Percentiles rank a stretch among this genome's conserved stretches.
phyloP scores from a whole-genome alignment of 2,329 filamentous ascomycete species.

The Phyllosticta citribraziliensis region DNA sequence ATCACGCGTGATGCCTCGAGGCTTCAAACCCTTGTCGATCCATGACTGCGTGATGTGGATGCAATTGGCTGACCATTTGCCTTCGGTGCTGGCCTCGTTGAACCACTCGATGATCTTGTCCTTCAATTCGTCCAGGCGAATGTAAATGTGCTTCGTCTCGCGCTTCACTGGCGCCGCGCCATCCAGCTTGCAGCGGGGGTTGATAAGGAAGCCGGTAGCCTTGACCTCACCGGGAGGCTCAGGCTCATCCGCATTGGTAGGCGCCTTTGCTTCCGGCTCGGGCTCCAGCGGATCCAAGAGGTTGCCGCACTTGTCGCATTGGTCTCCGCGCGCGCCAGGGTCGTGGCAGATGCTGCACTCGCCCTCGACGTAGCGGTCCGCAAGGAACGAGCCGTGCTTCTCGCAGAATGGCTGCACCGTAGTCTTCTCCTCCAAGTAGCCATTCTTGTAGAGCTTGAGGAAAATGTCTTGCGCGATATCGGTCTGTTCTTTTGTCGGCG shows the following conservation, averaged over 20 bases:
- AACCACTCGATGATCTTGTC: constrained; percentile 70
- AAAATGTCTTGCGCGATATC: constrained; percentile 92
- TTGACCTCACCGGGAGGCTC: constrained; percentile 8
- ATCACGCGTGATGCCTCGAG: constrained; percentile 84
- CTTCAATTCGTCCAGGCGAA: constrained; percentile 78
- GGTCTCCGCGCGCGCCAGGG: constrained; percentile 42
- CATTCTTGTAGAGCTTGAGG: constrained; percentile 75
- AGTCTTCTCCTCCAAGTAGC: constrained; percentile 75
- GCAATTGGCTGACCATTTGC: constrained; percentile 67
- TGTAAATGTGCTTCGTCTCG: constrained; percentile 82
- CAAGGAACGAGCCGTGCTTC: constrained; percentile 40
- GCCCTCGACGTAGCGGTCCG: constrained; percentile 65
- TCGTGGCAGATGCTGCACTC: constrained; percentile 61
- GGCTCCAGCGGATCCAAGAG: constrained; percentile 39
- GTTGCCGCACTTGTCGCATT: constrained; percentile 43
- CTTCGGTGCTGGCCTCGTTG: constrained; percentile 60
- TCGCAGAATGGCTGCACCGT: constrained; percentile 89
- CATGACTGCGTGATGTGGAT: constrained; percentile 68
- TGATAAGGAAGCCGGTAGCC: constrained; percentile 20
- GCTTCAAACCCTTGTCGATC: constrained; percentile 74
- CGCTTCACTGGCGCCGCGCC: constrained; percentile 68
- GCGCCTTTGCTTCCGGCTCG: constrained; percentile 6
- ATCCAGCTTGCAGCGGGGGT: constrained; percentile 82
- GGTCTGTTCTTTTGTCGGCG: constrained; percentile 80
- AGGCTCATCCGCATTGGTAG: neutral